Conservation (phyloP, 495 filamentous ascomycete species). For the Podospora appendiculata region DNA sequence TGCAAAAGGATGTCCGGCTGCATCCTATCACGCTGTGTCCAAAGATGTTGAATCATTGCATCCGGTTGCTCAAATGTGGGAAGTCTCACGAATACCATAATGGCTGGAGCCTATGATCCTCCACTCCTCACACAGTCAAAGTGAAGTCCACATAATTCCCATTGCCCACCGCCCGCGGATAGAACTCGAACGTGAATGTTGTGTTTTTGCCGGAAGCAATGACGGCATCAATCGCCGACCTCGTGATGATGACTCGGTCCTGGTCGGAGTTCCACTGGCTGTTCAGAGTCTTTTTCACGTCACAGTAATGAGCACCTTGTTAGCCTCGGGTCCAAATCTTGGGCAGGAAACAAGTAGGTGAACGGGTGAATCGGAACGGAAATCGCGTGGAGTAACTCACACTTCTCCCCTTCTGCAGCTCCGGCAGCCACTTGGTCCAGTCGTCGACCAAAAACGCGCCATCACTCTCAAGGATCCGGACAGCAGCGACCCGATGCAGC, state of each 20-base stretch:
- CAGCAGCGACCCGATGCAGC: slow-evolving; percentile 37
- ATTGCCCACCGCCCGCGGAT: slow-evolving; percentile 32
- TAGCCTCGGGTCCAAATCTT: no score
- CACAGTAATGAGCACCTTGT: not conserved
- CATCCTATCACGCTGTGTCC: no score
- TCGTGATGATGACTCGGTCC: slow-evolving; percentile 34
- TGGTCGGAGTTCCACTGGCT: slow-evolving; percentile 46
- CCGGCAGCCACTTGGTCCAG: slow-evolving; percentile 50
- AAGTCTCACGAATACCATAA: no score
- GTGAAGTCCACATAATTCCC: slow-evolving; percentile 38
- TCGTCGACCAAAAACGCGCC: slow-evolving; percentile 46
- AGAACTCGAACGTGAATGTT: slow-evolving; percentile 48
- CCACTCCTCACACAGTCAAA: slow-evolving; percentile 23
- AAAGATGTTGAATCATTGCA: no score
- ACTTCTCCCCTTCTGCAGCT: slow-evolving; percentile 41
- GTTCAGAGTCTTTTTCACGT: slow-evolving; percentile 28
- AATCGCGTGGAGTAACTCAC: not conserved
- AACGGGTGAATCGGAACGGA: not conserved
- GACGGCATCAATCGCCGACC: slow-evolving; percentile 36
- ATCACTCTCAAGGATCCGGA: slow-evolving; percentile 44
- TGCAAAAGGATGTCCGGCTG: no score
- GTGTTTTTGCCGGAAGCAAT: slow-evolving; percentile 35
- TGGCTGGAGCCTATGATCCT: no score
- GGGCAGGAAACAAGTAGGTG: not conserved
- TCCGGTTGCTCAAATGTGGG: no score